Conservation (phyloP, 2,329 filamentous ascomycete genomes). For the Torrubiella hemipterigena region DNA sequence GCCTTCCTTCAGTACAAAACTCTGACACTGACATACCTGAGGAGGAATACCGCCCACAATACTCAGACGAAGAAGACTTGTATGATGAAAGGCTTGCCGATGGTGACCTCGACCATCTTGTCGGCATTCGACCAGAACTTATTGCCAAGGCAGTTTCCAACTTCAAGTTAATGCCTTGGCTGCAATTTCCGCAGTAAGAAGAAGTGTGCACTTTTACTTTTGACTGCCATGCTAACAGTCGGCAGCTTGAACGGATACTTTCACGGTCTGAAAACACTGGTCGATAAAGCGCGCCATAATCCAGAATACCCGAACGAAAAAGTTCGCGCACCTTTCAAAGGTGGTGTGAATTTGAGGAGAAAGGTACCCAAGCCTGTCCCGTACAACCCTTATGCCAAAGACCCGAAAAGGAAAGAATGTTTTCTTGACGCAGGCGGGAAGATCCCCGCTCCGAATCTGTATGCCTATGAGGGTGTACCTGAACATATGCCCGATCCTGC, state of each 20-base stretch:
- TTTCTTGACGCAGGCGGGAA: slow-evolving; percentile 49
- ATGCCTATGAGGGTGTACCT: slow-evolving; percentile 58
- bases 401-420: slow-evolving; percentile 44
- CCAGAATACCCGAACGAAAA: slow-evolving; percentile 58
- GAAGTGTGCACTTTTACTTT: neutral
- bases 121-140: slow-evolving; percentile 17
- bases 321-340: slow-evolving; percentile 1
- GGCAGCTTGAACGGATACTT: slow-evolving; percentile 69
- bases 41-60: too few species aligned
- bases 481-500: slow-evolving; percentile 67
- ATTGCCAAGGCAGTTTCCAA: slow-evolving; percentile 17
- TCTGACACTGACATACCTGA: too few species aligned
- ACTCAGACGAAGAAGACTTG: too few species aligned
- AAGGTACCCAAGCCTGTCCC: slow-evolving; percentile 31
- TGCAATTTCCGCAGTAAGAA: slow-evolving; percentile 25
- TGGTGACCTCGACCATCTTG: too few species aligned
- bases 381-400: slow-evolving; percentile 60
- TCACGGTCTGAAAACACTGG: slow-evolving; percentile 61
- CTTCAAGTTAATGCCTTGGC: slow-evolving; percentile 24
- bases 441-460: slow-evolving; percentile 48
- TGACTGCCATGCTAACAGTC: neutral
- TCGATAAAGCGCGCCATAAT: slow-evolving; percentile 48
- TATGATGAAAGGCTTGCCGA: too few species aligned
- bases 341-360: slow-evolving; percentile 1
- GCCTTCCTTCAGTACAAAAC: too few species aligned